Evolutionary conservation across 352 stramenopile species (phyloP), one percentile per base, ranked within the genome.

Genomic region (Phytopythium delawarense): DNA sequence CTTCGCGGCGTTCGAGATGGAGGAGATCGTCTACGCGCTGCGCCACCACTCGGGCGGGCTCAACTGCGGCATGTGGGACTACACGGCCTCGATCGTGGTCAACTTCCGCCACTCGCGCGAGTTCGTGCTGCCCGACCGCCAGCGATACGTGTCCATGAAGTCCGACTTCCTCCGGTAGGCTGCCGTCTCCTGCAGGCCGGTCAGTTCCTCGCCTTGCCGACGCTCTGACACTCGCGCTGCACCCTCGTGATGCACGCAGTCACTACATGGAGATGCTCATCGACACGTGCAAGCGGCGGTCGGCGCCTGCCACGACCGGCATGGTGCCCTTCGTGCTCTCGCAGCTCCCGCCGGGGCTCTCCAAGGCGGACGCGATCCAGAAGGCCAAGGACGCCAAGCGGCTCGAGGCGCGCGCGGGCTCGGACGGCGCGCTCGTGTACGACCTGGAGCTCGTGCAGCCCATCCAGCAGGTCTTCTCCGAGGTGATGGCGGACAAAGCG

Each of bases 11-110:
- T 98, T 98, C 69, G 85, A 98, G 65, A 99, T 99, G 93, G 96
- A 99, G 64, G 96, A 99, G 59, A 92, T 96, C 61, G 76, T 98
- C 4, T 98, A 94, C 63, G 96, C 98, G 72, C 82, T 99, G 54
- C 87, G 91, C 50, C 81, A 98, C 62, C 94, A 99, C 77, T 98
- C 90, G 20, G 75, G 88, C 13, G 97, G 96, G 30, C 73, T 99
- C 44, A 99, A 99, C 74, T 98, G 96, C 71, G 97, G 97, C 40
- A 94, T 97, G 66, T 99, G 96, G 94, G 96, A 98, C 74, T 98
- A 98, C 74, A 96, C 97, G 8, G 98, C 98, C 63, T 98, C 90
- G 20, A 97, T 97, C 68, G 96, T 98, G 66, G 97, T 98, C 66
- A 94, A 93, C 64, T 97, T 98, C 23, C 89, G 94, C 50, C 76